phyloP scores from a whole-genome alignment of 139 green algal genomes.

The Yamagishiella unicocca region DNA sequence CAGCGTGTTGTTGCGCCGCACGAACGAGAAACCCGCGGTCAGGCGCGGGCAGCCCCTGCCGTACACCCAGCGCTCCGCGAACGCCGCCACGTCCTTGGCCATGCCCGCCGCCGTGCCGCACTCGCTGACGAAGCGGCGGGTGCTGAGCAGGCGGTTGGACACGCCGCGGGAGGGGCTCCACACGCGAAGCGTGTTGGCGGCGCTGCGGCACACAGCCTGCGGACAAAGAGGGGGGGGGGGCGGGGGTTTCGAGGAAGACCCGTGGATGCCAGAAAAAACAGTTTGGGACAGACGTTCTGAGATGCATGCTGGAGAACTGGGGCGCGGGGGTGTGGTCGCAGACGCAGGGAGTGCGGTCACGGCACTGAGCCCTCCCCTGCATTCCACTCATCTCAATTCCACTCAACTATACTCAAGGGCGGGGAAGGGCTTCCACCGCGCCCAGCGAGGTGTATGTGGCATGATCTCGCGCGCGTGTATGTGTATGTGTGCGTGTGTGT shows the following conservation, averaged over 20 bases:
- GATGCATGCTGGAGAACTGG: too few relatives aligned
- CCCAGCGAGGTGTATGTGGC: too few relatives aligned
- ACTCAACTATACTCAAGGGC: too few relatives aligned
- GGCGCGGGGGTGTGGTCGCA: neutral
- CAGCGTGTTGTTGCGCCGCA: conserved; percentile 37
- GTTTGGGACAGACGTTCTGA: too few relatives aligned
- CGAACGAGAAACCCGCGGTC: conserved; percentile 15
- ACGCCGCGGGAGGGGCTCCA: neutral
- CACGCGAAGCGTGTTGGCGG: neutral
- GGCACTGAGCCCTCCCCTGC: too few relatives aligned
- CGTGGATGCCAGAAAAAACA: too few relatives aligned
- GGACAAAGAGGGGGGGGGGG: neutral
- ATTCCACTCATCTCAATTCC: too few relatives aligned
- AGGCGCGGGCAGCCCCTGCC: conserved; percentile 51
- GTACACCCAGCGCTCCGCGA: conserved; percentile 61
- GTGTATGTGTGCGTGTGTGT: too few relatives aligned
- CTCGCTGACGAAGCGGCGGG: conserved; percentile 18
- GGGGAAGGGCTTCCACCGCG: too few relatives aligned
- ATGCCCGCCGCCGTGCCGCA: conserved; percentile 32
- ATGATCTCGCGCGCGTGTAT: too few relatives aligned
- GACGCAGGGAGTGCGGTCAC: too few relatives aligned
- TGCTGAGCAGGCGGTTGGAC: neutral
- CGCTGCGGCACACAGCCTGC: conserved; percentile 29
- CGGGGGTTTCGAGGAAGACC: neutral
- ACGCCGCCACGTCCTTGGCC: conserved; percentile 54